Evolutionary conservation across 2,329 filamentous ascomycete genomes (phyloP), one percentile per base, ranked within the genome.

Genomic region (Fusarium clavum): DNA sequence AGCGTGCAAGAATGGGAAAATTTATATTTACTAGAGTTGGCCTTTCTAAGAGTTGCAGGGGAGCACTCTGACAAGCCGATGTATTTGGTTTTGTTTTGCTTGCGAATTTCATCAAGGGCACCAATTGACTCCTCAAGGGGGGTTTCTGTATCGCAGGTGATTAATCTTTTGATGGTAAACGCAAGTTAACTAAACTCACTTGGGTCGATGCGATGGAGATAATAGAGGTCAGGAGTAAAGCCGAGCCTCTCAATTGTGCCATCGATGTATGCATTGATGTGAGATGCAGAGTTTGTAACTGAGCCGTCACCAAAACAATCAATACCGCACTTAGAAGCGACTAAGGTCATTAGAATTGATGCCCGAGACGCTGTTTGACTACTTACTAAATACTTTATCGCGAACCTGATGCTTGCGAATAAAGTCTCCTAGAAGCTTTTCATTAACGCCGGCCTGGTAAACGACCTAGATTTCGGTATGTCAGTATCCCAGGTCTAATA

Each of bases 361-460:
- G 5, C 10, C 32, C 9, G 32, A 10, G 10, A 10, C 5, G 16
- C 18, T 6, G 5, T 18, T 18, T 1, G 16, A 18, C 16, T 34
- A 41, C 55, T 40, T 24, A 62, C 60, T 62, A 9, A 63, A 63
- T 0, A 63, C 14, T 13, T 62, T 63, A 1, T 63, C 41, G 18
- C 60, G 60, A 3, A 54, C 41, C 16, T 63, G 27, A 3, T 63
- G 60, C 13, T 63, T 63, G 3, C 57, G 40, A 34, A 62, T 63
- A 24, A 63, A 63, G 3, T 63, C 60, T 3, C 60, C 60, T 13
- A 63, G 12, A 22, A 62, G 57, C 46, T 55, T 55, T 16, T 63
- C 60, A 5, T 63, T 63, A 2, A 55, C 57, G 0, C 60, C 60
- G 13, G 57, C 57, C 3, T 46, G 40, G 10, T 63, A 63, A 2